Evolutionary conservation across 352 stramenopile genomes (phyloP), one percentile per base, ranked within the genome.

Genomic region (Sclerospora graminicola): DNA sequence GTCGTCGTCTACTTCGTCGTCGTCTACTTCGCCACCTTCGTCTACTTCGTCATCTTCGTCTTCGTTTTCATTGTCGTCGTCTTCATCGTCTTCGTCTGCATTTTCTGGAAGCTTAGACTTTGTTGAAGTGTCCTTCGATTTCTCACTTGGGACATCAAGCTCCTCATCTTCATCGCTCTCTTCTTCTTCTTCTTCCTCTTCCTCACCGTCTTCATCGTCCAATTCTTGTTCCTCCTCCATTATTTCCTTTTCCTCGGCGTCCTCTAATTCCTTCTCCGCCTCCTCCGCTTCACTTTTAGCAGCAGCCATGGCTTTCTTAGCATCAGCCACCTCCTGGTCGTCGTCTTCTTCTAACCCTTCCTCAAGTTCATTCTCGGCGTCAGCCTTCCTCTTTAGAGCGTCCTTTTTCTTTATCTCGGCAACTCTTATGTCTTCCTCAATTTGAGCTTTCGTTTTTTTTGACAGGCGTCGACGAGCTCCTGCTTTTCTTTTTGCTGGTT

Each of bases 351-450:
- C 30, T 28, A 60, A 35, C 10, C 51, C 56, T 0, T 66, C 56
- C 9, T 51, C 34, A 8, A 66, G 43, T 4, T 66, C 60, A 8
- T 50, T 42, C 5, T 62, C 50, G 15, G 60, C 60, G 31, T 60
- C 60, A 13, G 44, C 39, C 24, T 58, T 38, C 26, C 59, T 54
- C 20, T 63, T 21, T 31, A 63, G 15, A n/a, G 56, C 51, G 1
- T 27, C 45, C 8, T 35, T 29, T 24, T 60, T 45, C 4, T 41
- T 45, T 36, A 57, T 54, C n/a, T 60, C 19, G 8, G 49, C 48
- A 26, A 38, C 28, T 11, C 66, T 40, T 37, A 63, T 50, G 16
- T 66, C 56, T 4, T 60, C 33, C 27, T 66, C 51, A 26, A 69
- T 34, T 14, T 56, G 37, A 2, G 50, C 46, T 44, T 66, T 47